These are phyloP conservation scores for Thyridium curvatum DNA, from an alignment of 2,329 filamentous ascomycete genomes.

Conservation along the genomic window DNA sequence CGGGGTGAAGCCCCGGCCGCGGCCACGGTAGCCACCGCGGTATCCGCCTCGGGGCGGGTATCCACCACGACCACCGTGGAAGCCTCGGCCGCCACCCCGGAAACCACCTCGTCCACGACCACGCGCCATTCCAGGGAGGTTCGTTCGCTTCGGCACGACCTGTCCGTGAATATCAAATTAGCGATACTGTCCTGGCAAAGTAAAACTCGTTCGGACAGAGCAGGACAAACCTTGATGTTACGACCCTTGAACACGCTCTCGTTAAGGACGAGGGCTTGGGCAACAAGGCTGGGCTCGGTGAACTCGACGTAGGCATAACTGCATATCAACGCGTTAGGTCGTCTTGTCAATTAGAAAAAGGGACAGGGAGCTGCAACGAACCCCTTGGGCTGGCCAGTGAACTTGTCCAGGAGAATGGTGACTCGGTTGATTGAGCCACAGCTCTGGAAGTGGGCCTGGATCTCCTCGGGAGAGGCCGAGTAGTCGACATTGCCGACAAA, in stretches of 20 bases:
- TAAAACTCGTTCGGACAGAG: background rate
- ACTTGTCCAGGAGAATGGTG: conserved; percentile 96
- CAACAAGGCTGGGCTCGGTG: conserved; percentile 85
- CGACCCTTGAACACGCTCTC: conserved; percentile 93
- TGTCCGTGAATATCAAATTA: background rate
- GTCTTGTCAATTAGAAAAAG: background rate
- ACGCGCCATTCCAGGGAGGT: conserved; percentile 88
- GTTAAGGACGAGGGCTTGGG: conserved; percentile 89
- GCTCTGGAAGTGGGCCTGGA: conserved; percentile 96
- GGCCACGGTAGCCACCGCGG: conserved; percentile 58
- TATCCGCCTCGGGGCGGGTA: conserved; percentile 45
- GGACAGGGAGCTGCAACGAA: conserved; percentile 37
- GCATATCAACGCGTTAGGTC: conserved; percentile 9
- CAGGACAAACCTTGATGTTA: conserved; percentile 64
- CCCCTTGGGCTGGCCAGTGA: conserved; percentile 99
- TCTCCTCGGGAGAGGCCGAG: conserved; percentile 92
- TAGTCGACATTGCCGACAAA: conserved; percentile 99
- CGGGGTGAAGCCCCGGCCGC: conserved; percentile 57
- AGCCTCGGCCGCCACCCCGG: conserved; percentile 47
- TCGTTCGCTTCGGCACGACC: conserved; percentile 89
- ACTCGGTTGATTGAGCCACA: conserved; percentile 97
- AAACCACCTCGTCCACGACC: conserved; percentile 54
- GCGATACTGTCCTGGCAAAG: background rate
- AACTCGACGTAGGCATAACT: conserved; percentile 99
- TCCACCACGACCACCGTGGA: conserved; percentile 45